Evolutionary conservation across 2,329 filamentous ascomycete genomes (phyloP).

Genomic region (Trichophyton rubrum): DNA sequence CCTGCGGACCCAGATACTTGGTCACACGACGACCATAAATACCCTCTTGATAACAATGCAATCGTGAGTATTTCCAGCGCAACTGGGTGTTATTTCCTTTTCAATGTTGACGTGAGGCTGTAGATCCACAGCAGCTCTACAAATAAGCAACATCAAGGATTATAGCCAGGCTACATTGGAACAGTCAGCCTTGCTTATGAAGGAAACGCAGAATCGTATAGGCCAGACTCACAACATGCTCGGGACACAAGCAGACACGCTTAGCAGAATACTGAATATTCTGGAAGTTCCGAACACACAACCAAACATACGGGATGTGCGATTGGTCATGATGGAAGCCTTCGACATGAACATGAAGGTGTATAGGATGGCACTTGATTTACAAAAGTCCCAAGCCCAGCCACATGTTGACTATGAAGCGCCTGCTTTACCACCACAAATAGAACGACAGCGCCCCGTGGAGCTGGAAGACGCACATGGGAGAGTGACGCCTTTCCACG

Average conservation of each 20-base stretch:
- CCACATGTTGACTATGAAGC: background rate
- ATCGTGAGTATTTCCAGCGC: background rate
- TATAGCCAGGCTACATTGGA: background rate
- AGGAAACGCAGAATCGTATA: slow-evolving; percentile 2
- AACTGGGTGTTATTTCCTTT: background rate
- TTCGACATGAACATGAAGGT: slow-evolving; percentile 8
- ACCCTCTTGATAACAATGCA: slow-evolving; percentile 9
- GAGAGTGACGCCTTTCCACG: slow-evolving; percentile 8
- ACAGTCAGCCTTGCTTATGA: slow-evolving; percentile 1
- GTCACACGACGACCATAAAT: slow-evolving; percentile 8
- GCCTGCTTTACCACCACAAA: slow-evolving; percentile 4
- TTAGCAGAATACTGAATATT: background rate
- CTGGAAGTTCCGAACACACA: background rate
- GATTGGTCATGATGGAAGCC: slow-evolving; percentile 1
- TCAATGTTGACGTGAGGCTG: background rate
- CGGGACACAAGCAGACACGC: slow-evolving; percentile 1
- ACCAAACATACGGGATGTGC: background rate
- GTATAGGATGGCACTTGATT: slow-evolving; percentile 3
- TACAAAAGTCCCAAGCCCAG: slow-evolving; percentile 5
- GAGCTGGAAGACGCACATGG: slow-evolving; percentile 8
- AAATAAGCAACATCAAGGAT: background rate
- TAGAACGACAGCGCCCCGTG: slow-evolving; percentile 6
- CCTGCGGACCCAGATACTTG: slow-evolving; percentile 6
- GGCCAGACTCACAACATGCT: slow-evolving; percentile 3
- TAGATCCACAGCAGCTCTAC: slow-evolving; percentile 1